phyloP scores from a whole-genome alignment of 768 basidiomycete species.

The Trametes cingulata region DNA sequence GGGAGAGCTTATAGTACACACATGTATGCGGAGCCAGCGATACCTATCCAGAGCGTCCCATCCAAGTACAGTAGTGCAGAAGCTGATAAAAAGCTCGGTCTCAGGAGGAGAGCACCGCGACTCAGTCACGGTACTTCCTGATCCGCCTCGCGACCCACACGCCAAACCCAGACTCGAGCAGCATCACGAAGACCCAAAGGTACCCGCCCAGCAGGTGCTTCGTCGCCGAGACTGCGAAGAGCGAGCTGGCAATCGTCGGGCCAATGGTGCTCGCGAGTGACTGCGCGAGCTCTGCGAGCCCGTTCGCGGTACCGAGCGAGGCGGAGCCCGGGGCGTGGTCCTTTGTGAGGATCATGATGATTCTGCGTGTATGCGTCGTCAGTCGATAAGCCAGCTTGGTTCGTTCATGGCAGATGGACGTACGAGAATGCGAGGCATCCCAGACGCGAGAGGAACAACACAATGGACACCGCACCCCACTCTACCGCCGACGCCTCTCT shows the following conservation, averaged over 20 bases:
- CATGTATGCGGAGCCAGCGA: too few relatives aligned
- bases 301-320: constrained; percentile 34
- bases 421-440: constrained; percentile 56
- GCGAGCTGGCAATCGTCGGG: constrained; percentile 32
- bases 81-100: background rate
- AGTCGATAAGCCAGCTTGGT: background rate
- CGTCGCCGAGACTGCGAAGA: constrained; percentile 31
- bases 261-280: constrained; percentile 30
- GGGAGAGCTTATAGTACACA: background rate
- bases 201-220: constrained; percentile 26
- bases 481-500: constrained; percentile 34
- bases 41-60: background rate
- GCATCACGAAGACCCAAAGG: constrained; percentile 29
- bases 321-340: constrained; percentile 30
- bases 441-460: constrained; percentile 47
- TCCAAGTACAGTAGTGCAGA: background rate
- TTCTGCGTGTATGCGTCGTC: constrained; percentile 13
- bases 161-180: constrained; percentile 22
- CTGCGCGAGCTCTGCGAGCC: constrained; percentile 36
- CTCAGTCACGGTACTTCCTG: constrained; percentile 23
- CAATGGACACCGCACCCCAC: constrained; percentile 51
- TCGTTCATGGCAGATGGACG: constrained; percentile 26
- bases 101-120: too few relatives aligned
- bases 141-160: constrained; percentile 23
- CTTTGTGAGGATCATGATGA: constrained; percentile 36